Base-by-base conservation (phyloP, 306 rosid species). In the Cercis canadensis region DNA sequence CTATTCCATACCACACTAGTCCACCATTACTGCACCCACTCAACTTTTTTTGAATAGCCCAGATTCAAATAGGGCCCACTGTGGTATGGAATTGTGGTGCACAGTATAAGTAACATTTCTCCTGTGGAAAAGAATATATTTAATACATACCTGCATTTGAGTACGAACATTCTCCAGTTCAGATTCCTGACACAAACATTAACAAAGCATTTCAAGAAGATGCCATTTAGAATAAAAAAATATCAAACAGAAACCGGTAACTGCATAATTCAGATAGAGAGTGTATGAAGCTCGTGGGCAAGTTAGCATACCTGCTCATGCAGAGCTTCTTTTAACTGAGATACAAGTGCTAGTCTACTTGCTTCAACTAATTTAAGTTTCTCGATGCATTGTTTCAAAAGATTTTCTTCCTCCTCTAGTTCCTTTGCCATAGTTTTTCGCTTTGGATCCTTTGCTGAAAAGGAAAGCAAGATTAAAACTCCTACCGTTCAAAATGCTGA, bases 381-480 rank as follows among this genome's bases (percentile, higher is more conserved):
- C 63, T 90, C 87, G 29, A 85, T 78, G 81, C 90, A 85, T 66
- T 87, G 89, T 74, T 83, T 88, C 86, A 93, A 77, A 70, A 72
- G 7, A 81, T 76, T 84, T 79, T 88, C 97, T 65, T 88, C 92
- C 81, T 88, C 92, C 83, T 84, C 90, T 17, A 93, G 82, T 59
- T 84, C 96, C 85, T 81, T 90, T 13, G 89, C 79, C 80, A 88
- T 67, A 77, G 51, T 78, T 74, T 84, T 88, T 74, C 92, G 83
- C 84, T 84, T 89, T 40, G 98, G 92, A 83, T 90, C 92, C 78
- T 90, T 93, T 8, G 82, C 97, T 90, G 97, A 75, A 70, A 81
- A 78, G 44, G 57, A 71, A 80, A 68, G 51, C 61, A 76, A 69
- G 78, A 75, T 69, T 78, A 72, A n/a, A 78, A 84, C 77, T 37